Conservation (phyloP, 83 land plant genomes). For the Diphasiastrum complanatum region DNA sequence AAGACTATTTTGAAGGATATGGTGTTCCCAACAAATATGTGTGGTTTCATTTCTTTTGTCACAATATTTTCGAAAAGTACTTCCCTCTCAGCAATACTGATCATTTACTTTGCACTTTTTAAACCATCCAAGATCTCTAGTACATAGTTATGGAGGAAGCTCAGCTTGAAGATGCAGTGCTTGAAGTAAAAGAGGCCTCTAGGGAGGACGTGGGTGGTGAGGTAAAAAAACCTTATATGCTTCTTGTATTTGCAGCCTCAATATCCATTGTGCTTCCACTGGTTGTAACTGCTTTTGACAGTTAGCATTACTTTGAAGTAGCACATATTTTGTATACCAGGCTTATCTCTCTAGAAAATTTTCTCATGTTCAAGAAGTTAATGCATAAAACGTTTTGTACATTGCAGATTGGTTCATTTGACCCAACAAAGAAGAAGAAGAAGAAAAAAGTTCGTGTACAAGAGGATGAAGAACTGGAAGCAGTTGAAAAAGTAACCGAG, state of each 20-base stretch:
- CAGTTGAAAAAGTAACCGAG: conserved; percentile 50
- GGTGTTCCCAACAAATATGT: too few relatives aligned
- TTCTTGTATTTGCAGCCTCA: background rate
- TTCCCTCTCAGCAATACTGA: too few relatives aligned
- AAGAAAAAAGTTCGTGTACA: conserved; percentile 72
- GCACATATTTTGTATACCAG: too few relatives aligned
- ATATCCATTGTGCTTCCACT: background rate
- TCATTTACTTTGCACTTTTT: too few relatives aligned
- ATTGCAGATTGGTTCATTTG: conserved; percentile 66
- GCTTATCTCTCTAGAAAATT: too few relatives aligned
- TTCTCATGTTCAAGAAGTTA: too few relatives aligned
- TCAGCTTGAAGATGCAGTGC: conserved; percentile 11
- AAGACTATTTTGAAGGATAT: too few relatives aligned
- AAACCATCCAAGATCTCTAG: too few relatives aligned
- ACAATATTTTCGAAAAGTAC: too few relatives aligned
- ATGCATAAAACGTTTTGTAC: conserved; percentile 4
- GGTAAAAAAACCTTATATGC: background rate
- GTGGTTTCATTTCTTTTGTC: too few relatives aligned
- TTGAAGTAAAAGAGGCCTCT: conserved; percentile 15
- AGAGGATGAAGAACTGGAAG: conserved; percentile 48
- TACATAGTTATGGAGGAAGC: too few relatives aligned
- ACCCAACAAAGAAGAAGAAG: conserved; percentile 85
- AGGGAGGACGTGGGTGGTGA: background rate
- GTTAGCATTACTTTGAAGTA: too few relatives aligned
- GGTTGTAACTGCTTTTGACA: background rate